Conservation (phyloP, 2,329 filamentous ascomycete genomes). For the Aureobasidium vineae region DNA sequence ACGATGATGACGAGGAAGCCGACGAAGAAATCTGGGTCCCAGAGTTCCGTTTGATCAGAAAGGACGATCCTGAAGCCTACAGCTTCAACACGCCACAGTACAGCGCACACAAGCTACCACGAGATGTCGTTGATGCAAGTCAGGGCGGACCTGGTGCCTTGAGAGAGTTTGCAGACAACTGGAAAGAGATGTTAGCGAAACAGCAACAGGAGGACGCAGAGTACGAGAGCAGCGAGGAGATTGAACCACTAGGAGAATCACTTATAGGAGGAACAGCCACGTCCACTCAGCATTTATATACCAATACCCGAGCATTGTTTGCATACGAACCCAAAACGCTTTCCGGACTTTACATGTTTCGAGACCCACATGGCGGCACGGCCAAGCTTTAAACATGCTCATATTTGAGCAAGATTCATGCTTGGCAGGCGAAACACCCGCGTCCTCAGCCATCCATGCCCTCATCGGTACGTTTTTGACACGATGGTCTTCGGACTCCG, state of each 20-base stretch:
- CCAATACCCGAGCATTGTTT: neutral
- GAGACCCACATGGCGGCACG: slow-evolving; percentile 15
- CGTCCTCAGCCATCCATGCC: slow-evolving; percentile 1
- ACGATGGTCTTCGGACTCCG: slow-evolving; percentile 3
- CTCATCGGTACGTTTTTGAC: slow-evolving; percentile 3
- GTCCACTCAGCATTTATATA: slow-evolving; percentile 2
- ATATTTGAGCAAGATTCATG: slow-evolving; percentile 21
- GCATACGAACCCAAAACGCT: neutral
- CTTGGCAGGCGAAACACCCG: slow-evolving; percentile 21
- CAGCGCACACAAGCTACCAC: slow-evolving; percentile 92
- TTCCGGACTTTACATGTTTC: slow-evolving; percentile 19
- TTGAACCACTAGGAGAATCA: neutral
- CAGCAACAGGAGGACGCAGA: slow-evolving; percentile 41
- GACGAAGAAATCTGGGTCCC: slow-evolving; percentile 59
- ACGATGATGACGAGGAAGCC: slow-evolving; percentile 50
- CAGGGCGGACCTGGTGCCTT: slow-evolving; percentile 65
- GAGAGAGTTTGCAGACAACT: slow-evolving; percentile 60
- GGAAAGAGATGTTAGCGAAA: slow-evolving; percentile 49
- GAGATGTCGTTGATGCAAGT: slow-evolving; percentile 77
- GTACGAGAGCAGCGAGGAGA: slow-evolving; percentile 37
- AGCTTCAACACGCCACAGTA: slow-evolving; percentile 83
- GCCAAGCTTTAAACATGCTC: slow-evolving; percentile 23
- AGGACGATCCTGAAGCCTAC: slow-evolving; percentile 84
- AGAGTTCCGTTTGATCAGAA: slow-evolving; percentile 77
- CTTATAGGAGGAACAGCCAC: neutral